Evolutionary conservation across 371 early-diverging fungal species (phyloP).

Genomic region (Saksenaea oblongispora): DNA sequence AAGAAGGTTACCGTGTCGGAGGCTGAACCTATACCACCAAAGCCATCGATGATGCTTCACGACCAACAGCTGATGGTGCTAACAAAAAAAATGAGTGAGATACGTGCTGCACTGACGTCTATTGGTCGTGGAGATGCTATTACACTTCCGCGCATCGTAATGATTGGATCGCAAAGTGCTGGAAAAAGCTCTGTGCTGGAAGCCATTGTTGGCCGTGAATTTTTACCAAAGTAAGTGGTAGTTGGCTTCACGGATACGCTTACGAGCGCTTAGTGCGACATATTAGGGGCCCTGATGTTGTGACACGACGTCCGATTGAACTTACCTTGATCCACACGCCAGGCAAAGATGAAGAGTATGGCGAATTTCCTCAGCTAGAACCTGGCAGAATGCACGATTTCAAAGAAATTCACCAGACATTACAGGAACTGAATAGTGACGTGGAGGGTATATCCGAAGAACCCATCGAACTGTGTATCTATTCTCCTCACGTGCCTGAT

Average conservation of each 20-base stretch:
- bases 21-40: constrained; percentile 12
- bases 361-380: constrained; percentile 95
- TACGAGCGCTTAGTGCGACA: background rate
- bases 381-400: constrained; percentile 92
- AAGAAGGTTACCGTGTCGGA: too few relatives aligned
- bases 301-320: constrained; percentile 93
- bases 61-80: constrained; percentile 82
- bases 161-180: constrained; percentile 96
- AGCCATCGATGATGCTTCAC: constrained; percentile 15
- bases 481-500: constrained; percentile 96
- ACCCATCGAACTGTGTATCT: constrained; percentile 96
- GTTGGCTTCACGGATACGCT: background rate
- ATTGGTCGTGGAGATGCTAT: too few relatives aligned
- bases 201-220: constrained; percentile 98
- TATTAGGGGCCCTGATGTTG: constrained; percentile 88
- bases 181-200: constrained; percentile 99
- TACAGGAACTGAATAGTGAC: background rate
- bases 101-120: constrained; percentile 46
- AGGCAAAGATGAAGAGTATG: constrained; percentile 89
- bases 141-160: constrained; percentile 90
- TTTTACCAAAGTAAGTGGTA: constrained; percentile 72
- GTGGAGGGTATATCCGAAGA: constrained; percentile 78
- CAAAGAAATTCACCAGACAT: constrained; percentile 53
- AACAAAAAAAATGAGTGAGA: constrained; percentile 92
- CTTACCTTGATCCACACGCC: constrained; percentile 4